Conservation (phyloP, 225 moss, liverwort and hornwort species). For the Physcomitrellopsis africana region DNA sequence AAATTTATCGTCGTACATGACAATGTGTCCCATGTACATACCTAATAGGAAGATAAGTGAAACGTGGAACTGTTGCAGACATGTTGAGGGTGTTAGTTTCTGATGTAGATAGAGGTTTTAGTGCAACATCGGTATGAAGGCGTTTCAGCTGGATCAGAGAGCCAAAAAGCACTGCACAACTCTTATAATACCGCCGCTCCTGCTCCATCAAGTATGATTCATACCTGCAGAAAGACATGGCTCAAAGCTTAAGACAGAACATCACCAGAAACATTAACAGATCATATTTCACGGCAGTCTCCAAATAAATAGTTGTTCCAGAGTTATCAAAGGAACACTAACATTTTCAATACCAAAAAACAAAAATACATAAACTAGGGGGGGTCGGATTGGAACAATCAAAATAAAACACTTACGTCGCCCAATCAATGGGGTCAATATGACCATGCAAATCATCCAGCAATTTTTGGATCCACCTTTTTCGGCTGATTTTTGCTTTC, state of each 20-base stretch:
- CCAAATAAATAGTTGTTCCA: slow-evolving; percentile 14
- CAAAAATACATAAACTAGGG: slow-evolving; percentile 9
- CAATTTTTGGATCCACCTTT: slow-evolving; percentile 64
- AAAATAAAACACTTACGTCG: slow-evolving; percentile 62
- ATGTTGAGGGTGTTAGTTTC: slow-evolving; percentile 87
- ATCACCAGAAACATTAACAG: too few species aligned
- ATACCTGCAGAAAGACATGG: slow-evolving; percentile 55
- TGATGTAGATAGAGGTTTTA: slow-evolving; percentile 53
- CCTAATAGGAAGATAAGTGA: slow-evolving; percentile 96
- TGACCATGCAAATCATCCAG: slow-evolving; percentile 60
- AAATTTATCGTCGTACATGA: neutral
- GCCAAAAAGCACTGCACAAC: slow-evolving; percentile 90
- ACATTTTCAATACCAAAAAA: neutral
- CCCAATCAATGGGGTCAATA: slow-evolving; percentile 98
- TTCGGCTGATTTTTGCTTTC: slow-evolving; percentile 60
- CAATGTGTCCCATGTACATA: slow-evolving; percentile 26
- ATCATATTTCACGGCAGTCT: neutral
- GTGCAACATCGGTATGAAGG: slow-evolving; percentile 65
- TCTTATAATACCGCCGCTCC: slow-evolving; percentile 86
- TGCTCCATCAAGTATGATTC: slow-evolving; percentile 93
- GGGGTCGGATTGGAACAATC: too few species aligned
- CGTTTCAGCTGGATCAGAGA: slow-evolving; percentile 84
- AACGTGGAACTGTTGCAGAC: slow-evolving; percentile 83
- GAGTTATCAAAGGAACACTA: neutral
- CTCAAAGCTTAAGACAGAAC: neutral